Percentiles rank a stretch among this genome's conserved stretches.
phyloP scores from a whole-genome alignment of 371 early-diverging fungal genomes.

The Capillidium heterosporum region DNA sequence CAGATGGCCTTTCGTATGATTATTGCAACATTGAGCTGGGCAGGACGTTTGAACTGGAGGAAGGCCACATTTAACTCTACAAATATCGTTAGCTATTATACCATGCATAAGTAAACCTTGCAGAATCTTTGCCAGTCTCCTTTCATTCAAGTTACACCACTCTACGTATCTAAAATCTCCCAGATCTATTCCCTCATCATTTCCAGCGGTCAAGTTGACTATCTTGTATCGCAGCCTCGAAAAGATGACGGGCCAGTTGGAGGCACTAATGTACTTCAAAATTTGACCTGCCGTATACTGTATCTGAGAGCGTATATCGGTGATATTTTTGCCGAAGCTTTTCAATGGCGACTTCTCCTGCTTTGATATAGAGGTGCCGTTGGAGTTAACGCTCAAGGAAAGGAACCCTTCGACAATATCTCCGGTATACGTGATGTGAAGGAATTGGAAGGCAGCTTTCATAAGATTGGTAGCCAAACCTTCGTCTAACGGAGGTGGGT shows the following conservation, averaged over 20 bases:
- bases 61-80: conserved; percentile 15
- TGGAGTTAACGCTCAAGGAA: conserved; percentile 10
- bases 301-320: conserved; percentile 19
- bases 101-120: conserved; percentile 20
- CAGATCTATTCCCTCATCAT: conserved; percentile 47
- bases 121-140: conserved; percentile 41
- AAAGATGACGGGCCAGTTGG: conserved; percentile 63
- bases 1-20: conserved; percentile 59
- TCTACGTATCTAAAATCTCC: conserved; percentile 59
- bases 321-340: neutral
- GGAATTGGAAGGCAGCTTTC: conserved; percentile 35
- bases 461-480: conserved; percentile 40
- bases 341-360: conserved; percentile 6
- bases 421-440: conserved; percentile 12
- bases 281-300: conserved; percentile 53
- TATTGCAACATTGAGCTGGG: conserved; percentile 45
- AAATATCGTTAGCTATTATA: too few species aligned
- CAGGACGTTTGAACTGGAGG: conserved; percentile 40
- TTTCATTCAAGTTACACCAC: conserved; percentile 51
- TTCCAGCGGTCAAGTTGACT: conserved; percentile 28
- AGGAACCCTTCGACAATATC: conserved; percentile 10
- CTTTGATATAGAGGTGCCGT: conserved; percentile 2
- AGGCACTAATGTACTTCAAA: conserved; percentile 55
- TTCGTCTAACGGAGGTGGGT: conserved; percentile 65
- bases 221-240: conserved; percentile 38